Base-by-base conservation (phyloP, 2,329 filamentous ascomycete genomes). In the Pseudonectria foliicola region DNA sequence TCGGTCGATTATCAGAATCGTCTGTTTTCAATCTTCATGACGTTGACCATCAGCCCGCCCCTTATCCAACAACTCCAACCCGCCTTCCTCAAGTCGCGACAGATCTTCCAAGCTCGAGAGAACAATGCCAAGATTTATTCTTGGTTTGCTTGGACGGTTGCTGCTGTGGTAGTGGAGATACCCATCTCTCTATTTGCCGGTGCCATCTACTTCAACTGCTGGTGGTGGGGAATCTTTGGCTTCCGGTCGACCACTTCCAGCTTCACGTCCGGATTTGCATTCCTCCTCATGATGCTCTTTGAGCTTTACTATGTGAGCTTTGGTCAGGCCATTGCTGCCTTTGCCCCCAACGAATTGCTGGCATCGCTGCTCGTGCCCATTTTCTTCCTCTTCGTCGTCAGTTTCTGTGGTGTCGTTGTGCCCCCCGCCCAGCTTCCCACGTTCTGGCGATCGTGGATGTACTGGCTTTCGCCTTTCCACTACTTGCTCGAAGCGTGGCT, bases 31-130 rank as follows among this genome's bases (percentile, higher is more conserved):
- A 68, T 82, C 36, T 90, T 90, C 59, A 79, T 87, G 71, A 82
- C 81, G 0, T 66, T 89, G 4, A 85, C 80, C 6, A 84, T 92
- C 44, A 73, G 75, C 2, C 82, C 82, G 1, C 80, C 82, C 0
- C 64, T 89, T 1, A 84, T 89, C 38, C 81, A 88, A 49, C 83
- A 89, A 48, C 67, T 89, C 0, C 82, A 89, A 50, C 85, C 85
- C 1, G 73, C 75, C 5, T 88, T 82, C 53, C 63, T 87, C 33
- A 65, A 73, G 39, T 73, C 77, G 29, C 71, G 82, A 4, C 67
- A 73, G 23, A 68, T 90, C 16, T 92, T 85, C 61, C 64, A 82
- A 54, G 76, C 72, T 2, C 73, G 85, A 5, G 85, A 92, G 56
- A 73, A 78, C 31, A 84, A 75, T n/a, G 76, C 81, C 12, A 87